Base-by-base conservation (phyloP, 2,329 filamentous ascomycete species). In the Colletotrichum sidae region DNA sequence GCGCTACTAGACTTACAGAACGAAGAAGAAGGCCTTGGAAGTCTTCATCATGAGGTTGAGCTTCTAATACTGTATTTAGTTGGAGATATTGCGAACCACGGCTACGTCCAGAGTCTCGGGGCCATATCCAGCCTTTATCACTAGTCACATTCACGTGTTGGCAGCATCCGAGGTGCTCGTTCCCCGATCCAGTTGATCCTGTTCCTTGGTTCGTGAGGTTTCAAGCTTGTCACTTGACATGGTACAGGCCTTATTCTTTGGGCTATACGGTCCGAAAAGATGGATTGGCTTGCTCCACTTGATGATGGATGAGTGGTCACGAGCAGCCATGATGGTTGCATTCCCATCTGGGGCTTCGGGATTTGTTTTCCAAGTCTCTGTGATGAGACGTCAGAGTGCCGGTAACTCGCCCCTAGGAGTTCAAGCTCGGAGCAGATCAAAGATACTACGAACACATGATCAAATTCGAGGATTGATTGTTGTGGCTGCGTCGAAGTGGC, bases 231-330 rank as follows among this genome's bases (percentile, higher is more conserved):
- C 25, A 58, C n/a, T 25, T 42, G 37, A 17, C 15, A 42, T 25
- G 44, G 45, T 37, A 38, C 9, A 6, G 35, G 37, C 37, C 38
- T 58, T 37, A 46, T 51, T 35, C 25, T 42, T 58, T 58, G 17
- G 55, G 46, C 51, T 42, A 25, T 38, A 44, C n/a, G 6, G 9
- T 8, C 55, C 55, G 55, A 46, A 42, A 25, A 13, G 44, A 15
- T 58, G 44, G 45, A 58, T 58, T 58, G 38, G 10, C 5, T 3
- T 6, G 25, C 38, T 33, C 45, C 46, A 35, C 46, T 13, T 15
- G 2, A 25, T 25, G 25, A 25, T 25, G 25, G 25, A 25, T 25
- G 25, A 25, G 25, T 25, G 25, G 25, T 25, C 45, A 13, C 37
- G 42, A 58, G 15, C 8, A 13, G 45, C 25, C 25, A 44, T 35